Conservation (phyloP, 2,329 filamentous ascomycete species). For the Colletotrichum karsti region DNA sequence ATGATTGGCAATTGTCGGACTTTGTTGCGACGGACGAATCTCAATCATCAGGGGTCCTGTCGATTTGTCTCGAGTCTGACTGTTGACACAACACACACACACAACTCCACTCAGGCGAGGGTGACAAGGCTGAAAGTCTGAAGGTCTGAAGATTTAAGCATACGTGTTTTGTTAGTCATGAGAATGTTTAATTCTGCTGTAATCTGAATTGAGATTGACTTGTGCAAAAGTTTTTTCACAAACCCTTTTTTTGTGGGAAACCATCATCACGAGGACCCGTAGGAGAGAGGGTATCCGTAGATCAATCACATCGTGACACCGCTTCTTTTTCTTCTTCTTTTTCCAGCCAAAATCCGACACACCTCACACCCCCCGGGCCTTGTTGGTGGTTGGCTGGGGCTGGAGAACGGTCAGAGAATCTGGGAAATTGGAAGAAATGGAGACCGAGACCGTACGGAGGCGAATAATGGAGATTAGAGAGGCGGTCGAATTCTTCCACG, state of each 20-base stretch:
- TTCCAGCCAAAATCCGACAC: neutral
- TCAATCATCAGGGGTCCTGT: neutral
- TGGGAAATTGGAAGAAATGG: neutral
- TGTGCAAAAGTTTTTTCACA: neutral
- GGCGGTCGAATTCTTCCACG: conserved; percentile 14
- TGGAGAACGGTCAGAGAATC: neutral
- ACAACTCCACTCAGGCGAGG: too few relatives aligned
- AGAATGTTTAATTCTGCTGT: neutral
- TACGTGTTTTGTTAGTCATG: neutral
- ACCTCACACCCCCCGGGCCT: neutral
- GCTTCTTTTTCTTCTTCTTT: neutral
- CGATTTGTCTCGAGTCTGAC: neutral
- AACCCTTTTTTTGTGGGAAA: too few relatives aligned
- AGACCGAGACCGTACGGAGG: neutral
- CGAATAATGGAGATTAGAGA: neutral
- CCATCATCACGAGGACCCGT: neutral
- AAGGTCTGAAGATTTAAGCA: neutral
- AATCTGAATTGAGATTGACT: neutral
- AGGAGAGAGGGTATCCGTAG: neutral
- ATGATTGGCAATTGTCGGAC: too few relatives aligned
- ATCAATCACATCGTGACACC: neutral
- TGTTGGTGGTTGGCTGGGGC: neutral
- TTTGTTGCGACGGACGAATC: too few relatives aligned
- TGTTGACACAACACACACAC: neutral
- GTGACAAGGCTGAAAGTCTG: neutral